These are phyloP conservation scores for Crotalaria pallida DNA, from an alignment of 306 rosid species.

Conservation along the genomic window DNA sequence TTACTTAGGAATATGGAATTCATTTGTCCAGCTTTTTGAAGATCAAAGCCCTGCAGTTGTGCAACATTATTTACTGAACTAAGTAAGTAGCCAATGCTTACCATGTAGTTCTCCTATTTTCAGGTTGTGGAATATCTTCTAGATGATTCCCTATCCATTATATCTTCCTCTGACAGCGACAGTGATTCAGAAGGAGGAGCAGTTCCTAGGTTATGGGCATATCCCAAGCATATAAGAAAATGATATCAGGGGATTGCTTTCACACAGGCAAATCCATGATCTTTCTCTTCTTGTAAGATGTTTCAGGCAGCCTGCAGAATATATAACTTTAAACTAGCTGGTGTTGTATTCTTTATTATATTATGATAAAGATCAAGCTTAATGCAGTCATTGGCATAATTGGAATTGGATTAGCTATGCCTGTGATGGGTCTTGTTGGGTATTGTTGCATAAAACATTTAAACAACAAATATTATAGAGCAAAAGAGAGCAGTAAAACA, in stretches of 20 bases:
- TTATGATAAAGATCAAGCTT: background rate
- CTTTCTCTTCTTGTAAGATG: background rate
- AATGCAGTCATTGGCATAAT: background rate
- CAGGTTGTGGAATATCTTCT: constrained; percentile 69
- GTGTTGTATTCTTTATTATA: background rate
- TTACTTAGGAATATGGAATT: background rate
- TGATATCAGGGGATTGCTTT: background rate
- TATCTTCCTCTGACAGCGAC: constrained; percentile 73
- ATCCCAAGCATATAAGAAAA: constrained; percentile 31
- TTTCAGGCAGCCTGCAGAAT: background rate
- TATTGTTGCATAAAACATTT: no score
- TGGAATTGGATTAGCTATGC: background rate
- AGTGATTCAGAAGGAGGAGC: constrained; percentile 58
- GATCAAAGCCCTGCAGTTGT: background rate
- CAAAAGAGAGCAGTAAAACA: no score
- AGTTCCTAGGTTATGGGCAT: constrained; percentile 60
- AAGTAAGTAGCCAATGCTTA: background rate
- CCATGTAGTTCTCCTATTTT: background rate
- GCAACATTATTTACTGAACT: background rate
- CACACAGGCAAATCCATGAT: background rate
- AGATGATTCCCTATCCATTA: constrained; percentile 28
- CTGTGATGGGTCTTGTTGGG: no score
- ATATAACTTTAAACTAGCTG: background rate
- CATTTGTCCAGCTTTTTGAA: background rate
- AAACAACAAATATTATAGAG: no score